Evolutionary conservation across 2,329 filamentous ascomycete genomes (phyloP), one percentile per base, ranked within the genome.

Genomic region (Fusarium coicis): DNA sequence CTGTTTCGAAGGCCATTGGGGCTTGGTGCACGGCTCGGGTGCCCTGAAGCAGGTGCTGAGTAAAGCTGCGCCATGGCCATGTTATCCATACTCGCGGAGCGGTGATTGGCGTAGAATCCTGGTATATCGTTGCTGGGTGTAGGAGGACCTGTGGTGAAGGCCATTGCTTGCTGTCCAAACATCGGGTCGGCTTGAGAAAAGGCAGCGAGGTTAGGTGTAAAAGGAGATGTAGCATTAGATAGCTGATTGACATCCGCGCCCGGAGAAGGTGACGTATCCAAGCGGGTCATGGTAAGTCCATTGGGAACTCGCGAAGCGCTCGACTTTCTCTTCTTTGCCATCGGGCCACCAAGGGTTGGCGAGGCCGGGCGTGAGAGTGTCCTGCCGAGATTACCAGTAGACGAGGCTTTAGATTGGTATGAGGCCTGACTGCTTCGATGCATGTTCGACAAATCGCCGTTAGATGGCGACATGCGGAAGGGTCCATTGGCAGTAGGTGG

Each of bases 311-410:
- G 93, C 39, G 89, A 88, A 79, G 87, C 87, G 80, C 92, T 95
- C 10, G 92, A 91, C 81, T 97, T 97, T 71, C 95, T 89, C 83
- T 95, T 95, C 85, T 97, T 97, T 47, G 90, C 88, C 39, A 87
- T 86, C 4, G 93, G 93, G 2, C 90, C 92, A 37, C 87, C 83
- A 58, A 90, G 87, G 19, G 87, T 89, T 3, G 94, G 93, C 2
- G 94, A 96, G 10, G 90, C 88, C 74, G 94, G 93, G 50, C 94
- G 88, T 8, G 94, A 96, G 7, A 93, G 80, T 72, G 87, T 55
- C 81, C 80, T 74, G 4, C 76, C 68, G 9, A 73, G 70, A 32
- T 66, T 65, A 42, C 77, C 71, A 9, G 77, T 80, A 8, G 80
- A 78, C n/a, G 80, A 79, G 19, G 79, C 77, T 64, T 79, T 82